A percentile compares a stretch with the other conserved stretches of the same genome.
Evolutionary conservation across 2,329 filamentous ascomycete species (phyloP).

Genomic region (Pestalotiopsis sp.): DNA sequence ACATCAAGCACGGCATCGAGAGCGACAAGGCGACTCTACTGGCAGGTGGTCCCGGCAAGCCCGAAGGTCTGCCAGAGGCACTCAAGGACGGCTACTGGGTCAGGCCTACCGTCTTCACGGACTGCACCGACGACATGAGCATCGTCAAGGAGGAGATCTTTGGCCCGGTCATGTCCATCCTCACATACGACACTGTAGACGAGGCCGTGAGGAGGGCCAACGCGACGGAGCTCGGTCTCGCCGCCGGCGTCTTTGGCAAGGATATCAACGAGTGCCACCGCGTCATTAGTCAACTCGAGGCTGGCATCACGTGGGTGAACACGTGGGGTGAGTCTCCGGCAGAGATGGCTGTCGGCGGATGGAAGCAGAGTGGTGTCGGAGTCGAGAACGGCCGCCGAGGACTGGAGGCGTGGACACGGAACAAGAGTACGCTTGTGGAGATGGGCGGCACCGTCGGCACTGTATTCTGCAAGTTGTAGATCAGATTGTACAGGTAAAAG

Average conservation of each 20-base stretch:
- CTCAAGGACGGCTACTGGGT: slow-evolving; percentile 78
- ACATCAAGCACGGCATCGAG: slow-evolving; percentile 76
- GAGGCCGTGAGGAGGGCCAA: slow-evolving; percentile 76
- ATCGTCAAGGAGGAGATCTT: slow-evolving; percentile 86
- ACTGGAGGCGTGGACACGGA: slow-evolving; percentile 79
- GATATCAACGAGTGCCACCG: slow-evolving; percentile 75
- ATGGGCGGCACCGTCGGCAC: slow-evolving; percentile 72
- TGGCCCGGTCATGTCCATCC: slow-evolving; percentile 81
- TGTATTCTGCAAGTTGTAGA: slow-evolving; percentile 72
- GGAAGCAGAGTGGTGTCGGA: slow-evolving; percentile 88
- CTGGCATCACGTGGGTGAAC: slow-evolving; percentile 91
- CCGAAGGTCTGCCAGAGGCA: slow-evolving; percentile 51
- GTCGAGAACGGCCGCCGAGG: slow-evolving; percentile 84
- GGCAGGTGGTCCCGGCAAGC: slow-evolving; percentile 67
- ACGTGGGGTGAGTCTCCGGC: slow-evolving; percentile 92
- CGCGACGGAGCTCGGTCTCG: slow-evolving; percentile 75
- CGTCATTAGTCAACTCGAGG: slow-evolving; percentile 71
- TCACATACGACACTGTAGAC: slow-evolving; percentile 71
- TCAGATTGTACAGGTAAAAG: not conserved
- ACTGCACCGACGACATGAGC: slow-evolving; percentile 82
- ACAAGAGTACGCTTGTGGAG: slow-evolving; percentile 87
- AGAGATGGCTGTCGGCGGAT: slow-evolving; percentile 90
- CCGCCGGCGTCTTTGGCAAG: slow-evolving; percentile 80
- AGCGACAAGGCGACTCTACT: slow-evolving; percentile 74
- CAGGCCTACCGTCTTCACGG: slow-evolving; percentile 79